These are phyloP conservation scores for Populus deltoides DNA, from an alignment of 345 rosid species.

Conservation along the genomic window DNA sequence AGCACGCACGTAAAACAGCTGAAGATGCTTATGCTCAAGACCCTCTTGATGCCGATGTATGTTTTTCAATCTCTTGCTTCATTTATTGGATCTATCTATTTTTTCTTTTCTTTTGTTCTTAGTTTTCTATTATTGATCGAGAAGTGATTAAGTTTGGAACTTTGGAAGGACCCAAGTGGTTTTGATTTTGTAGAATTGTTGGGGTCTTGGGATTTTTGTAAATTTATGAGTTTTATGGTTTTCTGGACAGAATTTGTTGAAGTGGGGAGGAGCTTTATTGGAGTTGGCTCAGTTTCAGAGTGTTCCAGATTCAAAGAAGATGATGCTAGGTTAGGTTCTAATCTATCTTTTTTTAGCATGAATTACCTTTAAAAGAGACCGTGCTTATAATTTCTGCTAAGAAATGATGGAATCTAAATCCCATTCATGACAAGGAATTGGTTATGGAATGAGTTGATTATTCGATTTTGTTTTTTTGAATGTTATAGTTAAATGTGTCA, in stretches of 20 bases:
- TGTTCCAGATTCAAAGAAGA: slow-evolving; percentile 57
- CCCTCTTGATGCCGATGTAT: slow-evolving; percentile 78
- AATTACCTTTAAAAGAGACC: neutral
- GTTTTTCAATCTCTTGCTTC: neutral
- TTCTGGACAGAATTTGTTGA: slow-evolving; percentile 60
- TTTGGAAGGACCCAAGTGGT: neutral
- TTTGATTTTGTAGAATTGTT: neutral
- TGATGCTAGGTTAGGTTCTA: slow-evolving; percentile 58
- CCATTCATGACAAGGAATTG: neutral
- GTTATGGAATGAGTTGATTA: neutral
- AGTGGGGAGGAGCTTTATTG: slow-evolving; percentile 82
- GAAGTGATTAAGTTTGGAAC: neutral
- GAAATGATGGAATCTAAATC: neutral
- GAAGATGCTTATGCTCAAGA: slow-evolving; percentile 55
- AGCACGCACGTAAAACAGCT: slow-evolving; percentile 72
- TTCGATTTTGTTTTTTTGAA: neutral
- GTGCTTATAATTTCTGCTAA: neutral
- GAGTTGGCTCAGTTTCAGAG: slow-evolving; percentile 88
- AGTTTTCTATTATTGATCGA: neutral
- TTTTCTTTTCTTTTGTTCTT: neutral
- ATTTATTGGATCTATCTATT: neutral
- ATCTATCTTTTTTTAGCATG: neutral
- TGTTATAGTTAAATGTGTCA: neutral
- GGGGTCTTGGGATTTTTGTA: neutral
- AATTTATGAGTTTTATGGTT: neutral